Percentiles rank a stretch among this genome's conserved stretches.
Conservation (phyloP, 2,329 filamentous ascomycete species). For the Mariannaea sp. region DNA sequence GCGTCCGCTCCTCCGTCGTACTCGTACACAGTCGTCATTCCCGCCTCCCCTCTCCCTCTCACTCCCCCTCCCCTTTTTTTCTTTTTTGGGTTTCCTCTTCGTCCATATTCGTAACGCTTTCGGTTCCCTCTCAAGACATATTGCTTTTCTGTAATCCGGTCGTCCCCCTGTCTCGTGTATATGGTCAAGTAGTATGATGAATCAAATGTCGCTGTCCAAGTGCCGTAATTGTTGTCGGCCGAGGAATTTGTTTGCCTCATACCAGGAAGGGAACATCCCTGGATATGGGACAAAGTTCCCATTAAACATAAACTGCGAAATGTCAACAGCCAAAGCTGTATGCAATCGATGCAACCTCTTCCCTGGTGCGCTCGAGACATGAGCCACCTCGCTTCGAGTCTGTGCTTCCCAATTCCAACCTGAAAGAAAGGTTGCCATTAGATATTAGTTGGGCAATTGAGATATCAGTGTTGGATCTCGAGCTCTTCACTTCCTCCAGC, state of each 20-base stretch:
- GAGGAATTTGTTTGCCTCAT: background rate
- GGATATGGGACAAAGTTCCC: background rate
- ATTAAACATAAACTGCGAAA: slow-evolving; percentile 14
- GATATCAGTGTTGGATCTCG: background rate
- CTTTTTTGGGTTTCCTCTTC: slow-evolving; percentile 11
- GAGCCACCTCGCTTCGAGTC: background rate
- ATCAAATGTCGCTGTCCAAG: slow-evolving; percentile 27
- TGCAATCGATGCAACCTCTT: slow-evolving; percentile 6
- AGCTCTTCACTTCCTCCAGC: slow-evolving; percentile 59
- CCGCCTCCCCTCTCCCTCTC: too few species aligned
- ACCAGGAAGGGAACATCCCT: slow-evolving; percentile 7
- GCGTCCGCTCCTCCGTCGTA: slow-evolving; percentile 10
- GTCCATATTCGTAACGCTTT: slow-evolving; percentile 8
- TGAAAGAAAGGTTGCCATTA: slow-evolving; percentile 8
- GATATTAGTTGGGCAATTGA: slow-evolving; percentile 8
- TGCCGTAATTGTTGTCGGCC: slow-evolving; percentile 6
- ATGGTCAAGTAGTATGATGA: slow-evolving; percentile 12
- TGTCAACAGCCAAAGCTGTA: slow-evolving; percentile 7
- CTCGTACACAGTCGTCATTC: slow-evolving; percentile 17
- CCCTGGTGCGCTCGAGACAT: background rate
- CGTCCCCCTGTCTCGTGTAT: slow-evolving; percentile 14
- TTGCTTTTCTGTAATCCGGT: slow-evolving; percentile 35
- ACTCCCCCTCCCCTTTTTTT: background rate
- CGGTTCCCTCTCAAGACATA: slow-evolving; percentile 13
- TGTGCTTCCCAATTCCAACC: background rate